Evolutionary conservation across 495 filamentous ascomycete species (phyloP).

Genomic region (Lasiosphaeriaceae sp.): DNA sequence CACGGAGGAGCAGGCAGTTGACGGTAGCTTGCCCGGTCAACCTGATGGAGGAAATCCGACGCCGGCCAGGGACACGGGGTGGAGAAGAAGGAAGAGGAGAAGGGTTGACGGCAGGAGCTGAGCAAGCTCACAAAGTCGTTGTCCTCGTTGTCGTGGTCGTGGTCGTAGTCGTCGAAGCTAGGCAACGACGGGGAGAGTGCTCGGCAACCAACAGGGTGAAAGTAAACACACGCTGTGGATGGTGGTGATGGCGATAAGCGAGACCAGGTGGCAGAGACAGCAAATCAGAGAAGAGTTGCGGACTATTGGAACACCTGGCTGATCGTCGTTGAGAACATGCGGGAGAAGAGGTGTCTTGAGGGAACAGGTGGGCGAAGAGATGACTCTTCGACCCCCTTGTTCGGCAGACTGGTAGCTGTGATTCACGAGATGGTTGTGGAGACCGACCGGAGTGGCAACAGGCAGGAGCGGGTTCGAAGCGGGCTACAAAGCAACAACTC

Average conservation of each 20-base stretch:
- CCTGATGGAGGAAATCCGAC: background rate
- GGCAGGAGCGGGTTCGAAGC: background rate
- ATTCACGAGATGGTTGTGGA: conserved; percentile 27
- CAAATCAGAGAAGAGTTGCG: conserved; percentile 23
- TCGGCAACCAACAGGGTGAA: background rate
- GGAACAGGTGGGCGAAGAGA: conserved; percentile 45
- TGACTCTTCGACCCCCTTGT: conserved; percentile 46
- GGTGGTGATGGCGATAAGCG: background rate
- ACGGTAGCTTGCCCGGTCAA: conserved; percentile 6
- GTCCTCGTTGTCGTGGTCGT: no score
- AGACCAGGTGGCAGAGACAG: conserved; percentile 35
- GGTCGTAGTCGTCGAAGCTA: conserved; percentile 6
- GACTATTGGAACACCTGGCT: conserved; percentile 37
- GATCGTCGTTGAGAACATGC: conserved; percentile 40
- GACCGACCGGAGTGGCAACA: conserved; percentile 21
- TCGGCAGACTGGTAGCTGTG: conserved; percentile 27
- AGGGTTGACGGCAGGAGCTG: background rate
- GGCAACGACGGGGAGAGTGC: background rate
- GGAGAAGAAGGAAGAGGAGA: background rate
- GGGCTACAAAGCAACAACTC: no score
- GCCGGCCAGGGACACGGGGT: background rate
- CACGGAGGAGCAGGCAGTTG: conserved; percentile 5
- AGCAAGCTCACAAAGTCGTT: conserved; percentile 1
- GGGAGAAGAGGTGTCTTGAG: conserved; percentile 26
- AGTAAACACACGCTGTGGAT: background rate